Percentiles rank a stretch among this genome's conserved stretches.
phyloP scores from a whole-genome alignment of 2,329 filamentous ascomycete species.

The Neophaeococcomyces aloes region DNA sequence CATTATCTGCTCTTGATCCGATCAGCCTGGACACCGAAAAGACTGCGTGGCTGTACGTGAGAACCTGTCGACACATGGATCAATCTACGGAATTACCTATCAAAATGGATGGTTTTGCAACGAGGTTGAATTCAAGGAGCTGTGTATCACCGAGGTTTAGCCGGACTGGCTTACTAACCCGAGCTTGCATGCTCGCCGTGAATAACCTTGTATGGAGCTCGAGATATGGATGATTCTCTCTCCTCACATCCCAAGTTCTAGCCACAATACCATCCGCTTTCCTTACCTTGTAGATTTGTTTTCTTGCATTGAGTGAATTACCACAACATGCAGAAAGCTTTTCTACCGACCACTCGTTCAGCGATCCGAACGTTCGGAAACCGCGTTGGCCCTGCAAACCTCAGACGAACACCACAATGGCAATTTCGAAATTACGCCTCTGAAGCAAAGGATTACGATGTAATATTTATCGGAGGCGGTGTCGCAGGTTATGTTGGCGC shows the following conservation, averaged over 20 bases:
- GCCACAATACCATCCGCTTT: not conserved
- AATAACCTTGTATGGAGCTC: slow-evolving; percentile 3
- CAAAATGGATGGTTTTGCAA: no score
- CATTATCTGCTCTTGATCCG: no score
- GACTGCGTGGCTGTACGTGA: no score
- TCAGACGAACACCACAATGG: slow-evolving; percentile 19
- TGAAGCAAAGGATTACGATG: slow-evolving; percentile 73
- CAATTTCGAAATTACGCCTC: slow-evolving; percentile 21
- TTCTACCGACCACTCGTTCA: slow-evolving; percentile 8
- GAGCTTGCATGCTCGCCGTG: not conserved
- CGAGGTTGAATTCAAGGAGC: no score
- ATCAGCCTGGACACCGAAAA: no score
- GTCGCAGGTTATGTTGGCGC: slow-evolving; percentile 97
- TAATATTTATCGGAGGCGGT: slow-evolving; percentile 95
- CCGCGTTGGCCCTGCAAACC: slow-evolving; percentile 19
- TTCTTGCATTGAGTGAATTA: not conserved
- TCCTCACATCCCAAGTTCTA: not conserved
- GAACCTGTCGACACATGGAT: no score
- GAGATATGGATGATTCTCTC: not conserved
- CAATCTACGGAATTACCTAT: no score
- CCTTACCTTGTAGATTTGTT: not conserved
- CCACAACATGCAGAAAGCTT: slow-evolving; percentile 6
- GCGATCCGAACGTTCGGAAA: slow-evolving; percentile 5
- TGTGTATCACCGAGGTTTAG: not conserved
- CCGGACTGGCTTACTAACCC: not conserved